These are phyloP conservation scores for Solanum chiquidenum DNA, from an alignment of 257 asterid species.

Conservation along the genomic window DNA sequence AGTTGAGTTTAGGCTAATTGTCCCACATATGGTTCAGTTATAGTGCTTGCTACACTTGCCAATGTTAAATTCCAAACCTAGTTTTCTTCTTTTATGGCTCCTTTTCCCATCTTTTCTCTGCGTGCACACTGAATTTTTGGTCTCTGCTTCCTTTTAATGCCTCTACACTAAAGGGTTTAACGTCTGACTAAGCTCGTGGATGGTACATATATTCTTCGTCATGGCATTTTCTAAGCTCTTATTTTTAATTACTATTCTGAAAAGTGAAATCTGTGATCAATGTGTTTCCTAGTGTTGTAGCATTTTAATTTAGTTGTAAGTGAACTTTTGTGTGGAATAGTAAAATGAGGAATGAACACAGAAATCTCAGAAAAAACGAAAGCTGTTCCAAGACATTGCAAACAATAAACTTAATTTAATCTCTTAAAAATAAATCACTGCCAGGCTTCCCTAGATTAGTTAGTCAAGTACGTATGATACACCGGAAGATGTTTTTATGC, in stretches of 20 bases:
- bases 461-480: neutral
- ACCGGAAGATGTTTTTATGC: neutral
- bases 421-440: neutral
- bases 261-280: neutral
- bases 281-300: neutral
- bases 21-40: neutral
- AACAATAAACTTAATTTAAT: neutral
- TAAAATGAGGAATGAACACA: neutral
- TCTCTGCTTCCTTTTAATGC: neutral
- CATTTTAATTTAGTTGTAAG: neutral
- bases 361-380: neutral
- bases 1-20: neutral
- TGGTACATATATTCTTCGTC: neutral
- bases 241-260: neutral
- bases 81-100: neutral
- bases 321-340: neutral
- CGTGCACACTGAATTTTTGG: neutral
- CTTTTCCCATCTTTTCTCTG: neutral
- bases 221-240: neutral
- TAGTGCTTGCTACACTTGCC: neutral
- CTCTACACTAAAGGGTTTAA: neutral
- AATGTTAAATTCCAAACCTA: neutral
- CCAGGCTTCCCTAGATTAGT: neutral
- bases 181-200: neutral
- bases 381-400: neutral